These are phyloP conservation scores for Coemansia sp. DNA, from an alignment of 192 early-diverging fungal genomes.

Conservation along the genomic window DNA sequence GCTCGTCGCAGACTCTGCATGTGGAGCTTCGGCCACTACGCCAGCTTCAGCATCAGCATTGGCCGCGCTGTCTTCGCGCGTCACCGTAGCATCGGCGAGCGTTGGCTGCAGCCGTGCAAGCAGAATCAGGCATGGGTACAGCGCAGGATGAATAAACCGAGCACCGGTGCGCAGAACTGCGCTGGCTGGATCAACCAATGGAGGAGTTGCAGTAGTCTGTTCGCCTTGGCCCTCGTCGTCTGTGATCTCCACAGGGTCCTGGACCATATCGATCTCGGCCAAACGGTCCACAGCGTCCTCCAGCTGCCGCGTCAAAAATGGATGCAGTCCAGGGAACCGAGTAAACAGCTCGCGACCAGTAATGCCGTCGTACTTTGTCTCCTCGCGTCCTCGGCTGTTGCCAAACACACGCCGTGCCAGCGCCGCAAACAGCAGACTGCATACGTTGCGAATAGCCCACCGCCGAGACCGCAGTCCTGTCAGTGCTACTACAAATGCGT, in stretches of 20 bases:
- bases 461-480: constrained; percentile 71
- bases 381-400: constrained; percentile 70
- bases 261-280: constrained; percentile 25
- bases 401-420: constrained; percentile 83
- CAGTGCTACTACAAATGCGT: constrained; percentile 76
- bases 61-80: not conserved
- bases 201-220: not conserved
- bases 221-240: not conserved
- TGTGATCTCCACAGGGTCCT: constrained; percentile 7
- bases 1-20: constrained; percentile 25
- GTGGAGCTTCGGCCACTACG: constrained; percentile 27
- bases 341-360: constrained; percentile 90
- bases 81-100: constrained; percentile 34
- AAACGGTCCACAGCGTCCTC: constrained; percentile 62
- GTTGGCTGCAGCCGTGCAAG: constrained; percentile 77
- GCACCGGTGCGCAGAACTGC: constrained; percentile 37
- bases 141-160: constrained; percentile 71
- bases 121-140: constrained; percentile 88
- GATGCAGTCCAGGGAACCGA: constrained; percentile 75
- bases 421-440: constrained; percentile 88
- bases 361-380: constrained; percentile 70
- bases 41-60: constrained; percentile 7
- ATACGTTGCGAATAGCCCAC: constrained; percentile 94
- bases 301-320: constrained; percentile 73
- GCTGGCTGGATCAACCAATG: constrained; percentile 7